A percentile compares a stretch with the other conserved stretches of the same genome.
phyloP scores from a whole-genome alignment of 306 rosid genomes.

The Medicago ruthenica region DNA sequence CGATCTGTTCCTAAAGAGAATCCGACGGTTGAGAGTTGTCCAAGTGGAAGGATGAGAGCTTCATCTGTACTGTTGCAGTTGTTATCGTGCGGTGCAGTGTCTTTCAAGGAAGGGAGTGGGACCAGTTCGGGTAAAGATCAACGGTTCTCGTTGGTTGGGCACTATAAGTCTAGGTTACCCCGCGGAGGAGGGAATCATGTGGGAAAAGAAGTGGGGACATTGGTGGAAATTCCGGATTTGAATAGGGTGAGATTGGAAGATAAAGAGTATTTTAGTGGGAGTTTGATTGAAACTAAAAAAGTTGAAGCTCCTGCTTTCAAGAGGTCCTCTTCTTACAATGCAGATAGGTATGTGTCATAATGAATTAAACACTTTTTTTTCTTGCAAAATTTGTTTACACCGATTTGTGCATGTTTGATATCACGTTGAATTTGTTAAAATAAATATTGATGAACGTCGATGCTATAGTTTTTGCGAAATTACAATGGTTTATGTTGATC shows the following conservation, averaged over 20 bases:
- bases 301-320: constrained; percentile 59
- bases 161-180: constrained; percentile 63
- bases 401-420: too few relatives aligned
- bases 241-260: constrained; percentile 78
- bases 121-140: constrained; percentile 59
- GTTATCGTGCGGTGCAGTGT: constrained; percentile 83
- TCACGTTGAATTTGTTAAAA: too few relatives aligned
- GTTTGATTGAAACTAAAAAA: constrained; percentile 76
- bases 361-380: background rate
- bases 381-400: background rate
- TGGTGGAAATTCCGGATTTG: constrained; percentile 53
- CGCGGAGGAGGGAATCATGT: constrained; percentile 60
- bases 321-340: constrained; percentile 89
- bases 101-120: constrained; percentile 76
- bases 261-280: constrained; percentile 91
- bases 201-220: constrained; percentile 52
- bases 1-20: constrained; percentile 41
- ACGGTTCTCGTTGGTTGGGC: constrained; percentile 66
- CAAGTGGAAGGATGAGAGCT: constrained; percentile 74
- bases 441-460: too few relatives aligned
- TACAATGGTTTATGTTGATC: too few relatives aligned
- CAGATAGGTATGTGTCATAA: constrained; percentile 66
- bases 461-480: too few relatives aligned
- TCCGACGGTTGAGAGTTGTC: constrained; percentile 56
- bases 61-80: constrained; percentile 82